These are phyloP conservation scores for Clonostachys sp. DNA, from an alignment of 2,329 filamentous ascomycete genomes.

Conservation along the genomic window DNA sequence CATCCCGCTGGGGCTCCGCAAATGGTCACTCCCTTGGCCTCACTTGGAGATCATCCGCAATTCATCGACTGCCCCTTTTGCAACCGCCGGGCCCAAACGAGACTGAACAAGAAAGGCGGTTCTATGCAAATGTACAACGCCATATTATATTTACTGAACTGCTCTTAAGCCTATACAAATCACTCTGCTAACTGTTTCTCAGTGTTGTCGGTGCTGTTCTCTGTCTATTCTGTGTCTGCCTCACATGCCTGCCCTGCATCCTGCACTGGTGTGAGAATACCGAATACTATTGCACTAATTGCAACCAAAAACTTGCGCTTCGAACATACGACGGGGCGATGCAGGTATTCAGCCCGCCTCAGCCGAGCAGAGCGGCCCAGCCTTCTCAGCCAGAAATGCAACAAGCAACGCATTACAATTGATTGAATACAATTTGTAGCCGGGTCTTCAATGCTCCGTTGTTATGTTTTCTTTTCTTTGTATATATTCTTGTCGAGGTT, in stretches of 20 bases:
- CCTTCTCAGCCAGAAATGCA: too few relatives aligned
- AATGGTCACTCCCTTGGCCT: too few relatives aligned
- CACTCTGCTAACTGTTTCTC: not conserved
- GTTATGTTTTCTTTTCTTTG: too few relatives aligned
- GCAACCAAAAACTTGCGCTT: not conserved
- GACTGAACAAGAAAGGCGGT: not conserved
- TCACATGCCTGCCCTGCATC: not conserved
- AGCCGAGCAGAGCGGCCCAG: too few relatives aligned
- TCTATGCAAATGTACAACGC: not conserved
- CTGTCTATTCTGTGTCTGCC: not conserved
- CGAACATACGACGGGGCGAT: not conserved
- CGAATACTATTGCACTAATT: not conserved
- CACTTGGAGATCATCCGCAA: too few relatives aligned
- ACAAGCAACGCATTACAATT: too few relatives aligned
- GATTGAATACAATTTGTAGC: too few relatives aligned
- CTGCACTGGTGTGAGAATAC: not conserved
- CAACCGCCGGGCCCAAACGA: not conserved
- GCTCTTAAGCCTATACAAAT: too few relatives aligned
- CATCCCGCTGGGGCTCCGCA: too few relatives aligned
- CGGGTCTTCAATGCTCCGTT: too few relatives aligned
- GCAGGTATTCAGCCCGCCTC: conserved; percentile 18
- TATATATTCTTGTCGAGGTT: too few relatives aligned
- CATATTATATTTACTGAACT: not conserved
- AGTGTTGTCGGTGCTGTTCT: not conserved
- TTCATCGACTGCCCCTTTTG: not conserved